A percentile compares a stretch with the other conserved stretches of the same genome.
phyloP scores from a whole-genome alignment of 305 asterid genomes.

The Fraxinus nigra region DNA sequence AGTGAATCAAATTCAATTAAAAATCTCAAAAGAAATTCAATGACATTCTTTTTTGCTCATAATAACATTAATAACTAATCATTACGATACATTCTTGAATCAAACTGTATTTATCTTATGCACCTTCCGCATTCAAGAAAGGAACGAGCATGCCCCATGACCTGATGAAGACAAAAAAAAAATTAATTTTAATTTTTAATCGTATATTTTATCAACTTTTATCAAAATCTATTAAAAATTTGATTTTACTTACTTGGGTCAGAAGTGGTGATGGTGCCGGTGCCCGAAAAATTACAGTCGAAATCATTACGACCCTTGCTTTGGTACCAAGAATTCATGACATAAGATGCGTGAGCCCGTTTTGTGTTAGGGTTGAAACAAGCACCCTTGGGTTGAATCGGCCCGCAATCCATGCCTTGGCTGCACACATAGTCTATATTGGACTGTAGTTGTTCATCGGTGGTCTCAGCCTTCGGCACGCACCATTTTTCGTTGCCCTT shows the following conservation, averaged over 20 bases:
- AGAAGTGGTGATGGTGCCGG: constrained; percentile 33
- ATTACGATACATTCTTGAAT: neutral
- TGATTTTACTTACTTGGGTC: constrained; percentile 56
- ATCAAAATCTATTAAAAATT: too few species aligned
- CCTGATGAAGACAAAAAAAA: constrained; percentile 28
- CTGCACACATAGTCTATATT: constrained; percentile 57
- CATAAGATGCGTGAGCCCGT: constrained; percentile 49
- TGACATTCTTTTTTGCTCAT: neutral
- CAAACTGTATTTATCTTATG: neutral
- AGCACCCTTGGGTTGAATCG: constrained; percentile 51
- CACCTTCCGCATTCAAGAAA: constrained; percentile 26
- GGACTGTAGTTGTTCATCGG: constrained; percentile 34
- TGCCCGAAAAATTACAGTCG: constrained; percentile 55
- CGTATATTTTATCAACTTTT: too few species aligned
- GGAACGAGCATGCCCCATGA: constrained; percentile 34
- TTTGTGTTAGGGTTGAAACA: constrained; percentile 53
- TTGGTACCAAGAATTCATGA: constrained; percentile 60
- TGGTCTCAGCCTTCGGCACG: constrained; percentile 44
- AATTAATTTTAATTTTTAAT: too few species aligned
- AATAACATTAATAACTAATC: neutral
- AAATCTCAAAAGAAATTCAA: neutral
- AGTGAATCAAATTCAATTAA: neutral
- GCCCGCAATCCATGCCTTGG: constrained; percentile 50
- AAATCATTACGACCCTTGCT: constrained; percentile 41
- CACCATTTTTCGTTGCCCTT: constrained; percentile 51